Base-by-base conservation (phyloP, 1,284 basidiomycete genomes). In the Trametes versicolor region DNA sequence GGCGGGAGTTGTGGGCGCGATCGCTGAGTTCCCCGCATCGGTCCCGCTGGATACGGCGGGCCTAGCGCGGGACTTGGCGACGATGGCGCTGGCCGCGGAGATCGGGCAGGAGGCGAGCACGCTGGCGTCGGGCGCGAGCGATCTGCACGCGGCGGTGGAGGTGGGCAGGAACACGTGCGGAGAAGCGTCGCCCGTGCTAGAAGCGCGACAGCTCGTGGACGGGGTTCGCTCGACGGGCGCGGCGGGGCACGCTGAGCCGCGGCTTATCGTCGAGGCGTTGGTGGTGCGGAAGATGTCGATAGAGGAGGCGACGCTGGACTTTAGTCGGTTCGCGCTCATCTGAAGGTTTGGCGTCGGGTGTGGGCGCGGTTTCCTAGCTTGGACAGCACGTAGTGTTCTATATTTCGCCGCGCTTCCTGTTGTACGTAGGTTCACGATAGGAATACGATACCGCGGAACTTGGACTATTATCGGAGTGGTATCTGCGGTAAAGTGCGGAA, bases 251-350 rank as follows among this genome's bases (percentile, higher is more conserved):
- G 25, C 73, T 12, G 80, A 82, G 58, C 80, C 84, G 15, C 80
- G 89, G 10, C 77, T 91, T 9, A 93, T 94, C 53, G 90, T 93
- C n/a, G 92, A 94, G 74, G 92, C 85, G 1, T 81, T 94, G 34
- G 89, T 94, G 2, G 87, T 93, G 17, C 82, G 90, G 56, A 91
- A 93, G 75, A 80, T 92, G 77, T 87, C 87, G 12, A 71, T 90
- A 3, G 88, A 90, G 62, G 92, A 93, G 72, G 88, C 82, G 10
- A 93, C 88, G 74, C 74, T 93, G 63, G 90, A 93, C 74, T 92
- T 93, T 72, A 86, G 84, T 10, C 87, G 87, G 6, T 90, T 93
- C 69, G 81, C 83, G 36, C 70, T 88, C 21, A 66, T 68, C 4
- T 71, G 60, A 67, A 13, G 32, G 9, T 50, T 36, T 19, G 36